A percentile compares a stretch with the other conserved stretches of the same genome.
phyloP scores from a whole-genome alignment of 2,329 filamentous ascomycete species.

The Aspergillus candidus region DNA sequence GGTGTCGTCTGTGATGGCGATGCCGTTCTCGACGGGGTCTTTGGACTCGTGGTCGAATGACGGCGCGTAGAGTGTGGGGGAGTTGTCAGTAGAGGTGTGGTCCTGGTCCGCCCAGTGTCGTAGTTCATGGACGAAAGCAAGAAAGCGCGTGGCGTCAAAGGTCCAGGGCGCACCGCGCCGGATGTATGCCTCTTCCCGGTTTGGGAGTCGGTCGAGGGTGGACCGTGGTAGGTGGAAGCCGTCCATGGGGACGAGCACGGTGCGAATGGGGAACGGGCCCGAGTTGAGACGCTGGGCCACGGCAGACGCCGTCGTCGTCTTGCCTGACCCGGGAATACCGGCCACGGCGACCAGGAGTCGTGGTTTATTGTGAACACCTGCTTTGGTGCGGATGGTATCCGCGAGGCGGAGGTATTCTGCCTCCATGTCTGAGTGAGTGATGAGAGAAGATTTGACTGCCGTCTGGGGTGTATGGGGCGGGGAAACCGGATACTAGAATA shows the following conservation, averaged over 20 bases:
- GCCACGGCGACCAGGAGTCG: constrained; percentile 20
- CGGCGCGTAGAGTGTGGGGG: constrained; percentile 22
- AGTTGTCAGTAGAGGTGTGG: background rate
- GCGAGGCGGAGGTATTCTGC: constrained; percentile 16
- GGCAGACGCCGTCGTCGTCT: constrained; percentile 28
- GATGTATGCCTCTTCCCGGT: constrained; percentile 28
- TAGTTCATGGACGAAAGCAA: constrained; percentile 22
- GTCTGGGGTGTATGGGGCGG: background rate
- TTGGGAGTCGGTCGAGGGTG: constrained; percentile 26
- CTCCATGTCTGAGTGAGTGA: constrained; percentile 13
- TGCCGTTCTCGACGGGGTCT: constrained; percentile 27
- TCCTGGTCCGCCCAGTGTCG: constrained; percentile 18
- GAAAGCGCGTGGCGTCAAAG: constrained; percentile 27
- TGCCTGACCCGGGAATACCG: constrained; percentile 30
- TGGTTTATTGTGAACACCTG: constrained; percentile 9
- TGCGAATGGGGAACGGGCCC: background rate
- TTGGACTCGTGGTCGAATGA: constrained; percentile 33
- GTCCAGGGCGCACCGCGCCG: constrained; percentile 36
- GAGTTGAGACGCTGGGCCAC: constrained; percentile 24
- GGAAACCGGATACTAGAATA: background rate
- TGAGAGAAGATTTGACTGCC: no score
- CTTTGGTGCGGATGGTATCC: constrained; percentile 14
- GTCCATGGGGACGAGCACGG: constrained; percentile 31
- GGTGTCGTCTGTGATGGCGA: constrained; percentile 19
- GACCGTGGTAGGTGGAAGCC: constrained; percentile 32